A percentile compares a stretch with the other conserved stretches of the same genome.
These are phyloP conservation scores for Orbilia ellipsospora DNA, from an alignment of 2,329 filamentous ascomycete species.

Conservation along the genomic window DNA sequence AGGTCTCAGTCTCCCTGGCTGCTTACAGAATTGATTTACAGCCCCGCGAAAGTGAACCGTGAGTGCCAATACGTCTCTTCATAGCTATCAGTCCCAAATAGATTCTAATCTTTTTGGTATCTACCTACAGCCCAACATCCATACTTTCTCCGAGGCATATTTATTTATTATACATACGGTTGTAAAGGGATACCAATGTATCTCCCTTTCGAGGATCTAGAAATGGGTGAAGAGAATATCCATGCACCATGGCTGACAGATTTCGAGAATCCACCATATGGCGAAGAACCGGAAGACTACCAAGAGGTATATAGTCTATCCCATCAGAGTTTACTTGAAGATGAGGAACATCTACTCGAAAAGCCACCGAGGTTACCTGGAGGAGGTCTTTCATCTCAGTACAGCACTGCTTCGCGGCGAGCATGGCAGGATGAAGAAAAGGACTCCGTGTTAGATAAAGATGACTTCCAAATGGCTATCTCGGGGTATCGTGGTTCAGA, in stretches of 20 bases:
- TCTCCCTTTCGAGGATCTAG: neutral
- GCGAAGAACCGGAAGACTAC: neutral
- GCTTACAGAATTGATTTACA: neutral
- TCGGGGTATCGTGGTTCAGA: slow-evolving; percentile 3
- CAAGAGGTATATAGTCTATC: neutral
- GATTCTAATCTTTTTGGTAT: neutral
- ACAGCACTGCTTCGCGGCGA: neutral
- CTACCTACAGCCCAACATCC: slow-evolving; percentile 5
- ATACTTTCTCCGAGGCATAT: slow-evolving; percentile 10
- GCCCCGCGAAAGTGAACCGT: slow-evolving; percentile 22
- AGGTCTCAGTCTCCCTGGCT: slow-evolving; percentile 12
- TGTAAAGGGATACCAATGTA: slow-evolving; percentile 12
- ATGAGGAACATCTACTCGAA: neutral
- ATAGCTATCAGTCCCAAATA: neutral
- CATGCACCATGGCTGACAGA: neutral
- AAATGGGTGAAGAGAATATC: neutral
- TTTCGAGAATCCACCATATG: slow-evolving; percentile 13
- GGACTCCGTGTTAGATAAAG: neutral
- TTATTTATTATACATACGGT: neutral
- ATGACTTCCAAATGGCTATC: neutral
- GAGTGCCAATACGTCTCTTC: neutral
- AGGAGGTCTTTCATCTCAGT: neutral
- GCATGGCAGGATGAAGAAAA: neutral
- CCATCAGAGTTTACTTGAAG: neutral
- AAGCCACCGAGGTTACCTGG: neutral